Percentiles rank a stretch among this genome's conserved stretches.
phyloP scores from a whole-genome alignment of 2,329 filamentous ascomycete genomes.

The Pseudopithomyces maydicus region DNA sequence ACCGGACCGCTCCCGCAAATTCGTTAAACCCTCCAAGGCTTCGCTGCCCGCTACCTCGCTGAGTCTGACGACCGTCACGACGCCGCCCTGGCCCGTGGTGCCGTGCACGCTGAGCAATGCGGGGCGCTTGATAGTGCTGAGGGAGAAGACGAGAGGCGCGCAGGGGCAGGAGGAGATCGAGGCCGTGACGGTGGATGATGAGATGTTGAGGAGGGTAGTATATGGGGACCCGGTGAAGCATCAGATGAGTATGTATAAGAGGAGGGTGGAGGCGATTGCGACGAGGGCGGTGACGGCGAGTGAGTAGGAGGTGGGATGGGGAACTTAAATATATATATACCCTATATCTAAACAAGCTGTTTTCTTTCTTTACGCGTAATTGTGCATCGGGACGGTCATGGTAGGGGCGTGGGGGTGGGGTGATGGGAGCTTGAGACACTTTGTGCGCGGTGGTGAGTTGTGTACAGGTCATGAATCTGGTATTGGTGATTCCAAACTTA shows the following conservation, averaged over 20 bases:
- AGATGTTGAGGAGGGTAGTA: constrained; percentile 70
- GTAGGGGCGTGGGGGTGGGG: too few species aligned
- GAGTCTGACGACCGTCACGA: constrained; percentile 16
- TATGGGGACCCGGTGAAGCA: constrained; percentile 85
- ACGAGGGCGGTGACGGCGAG: constrained; percentile 67
- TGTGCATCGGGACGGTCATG: too few species aligned
- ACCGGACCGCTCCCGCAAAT: constrained; percentile 8
- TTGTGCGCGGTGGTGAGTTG: too few species aligned
- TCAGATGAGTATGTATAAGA: constrained; percentile 77
- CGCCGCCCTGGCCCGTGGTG: constrained; percentile 68
- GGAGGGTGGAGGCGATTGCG: constrained; percentile 72
- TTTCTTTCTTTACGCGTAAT: too few species aligned
- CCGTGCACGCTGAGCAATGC: constrained; percentile 70
- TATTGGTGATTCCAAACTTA: too few species aligned
- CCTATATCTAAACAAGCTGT: background rate
- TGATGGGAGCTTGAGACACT: too few species aligned
- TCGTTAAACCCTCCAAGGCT: constrained; percentile 25
- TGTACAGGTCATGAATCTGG: too few species aligned
- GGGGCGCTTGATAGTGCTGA: constrained; percentile 69
- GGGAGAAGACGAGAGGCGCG: constrained; percentile 45
- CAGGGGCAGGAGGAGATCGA: constrained; percentile 62
- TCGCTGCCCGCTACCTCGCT: constrained; percentile 24
- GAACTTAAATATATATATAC: background rate
- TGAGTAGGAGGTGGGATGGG: constrained; percentile 15
- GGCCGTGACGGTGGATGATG: constrained; percentile 70